Conservation (phyloP, 192 early-diverging fungal species). For the Oehlia diaphana region DNA sequence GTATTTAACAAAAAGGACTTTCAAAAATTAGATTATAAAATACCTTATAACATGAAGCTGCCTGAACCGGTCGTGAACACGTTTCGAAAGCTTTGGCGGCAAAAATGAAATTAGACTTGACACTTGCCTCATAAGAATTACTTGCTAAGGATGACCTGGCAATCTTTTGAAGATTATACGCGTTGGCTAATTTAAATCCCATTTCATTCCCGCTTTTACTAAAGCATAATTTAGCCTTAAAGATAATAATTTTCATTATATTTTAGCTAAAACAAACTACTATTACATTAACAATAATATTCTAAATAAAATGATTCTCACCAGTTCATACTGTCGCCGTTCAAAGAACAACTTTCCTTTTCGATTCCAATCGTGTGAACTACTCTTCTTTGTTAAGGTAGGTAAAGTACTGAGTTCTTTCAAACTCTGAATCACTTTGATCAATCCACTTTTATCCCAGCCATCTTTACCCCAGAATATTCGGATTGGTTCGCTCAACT, state of each 20-base stretch:
- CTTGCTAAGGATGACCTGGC: constrained; percentile 4
- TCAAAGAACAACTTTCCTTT: constrained; percentile 15
- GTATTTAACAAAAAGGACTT: not conserved
- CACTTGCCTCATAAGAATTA: not conserved
- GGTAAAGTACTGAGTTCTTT: not conserved
- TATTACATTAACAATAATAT: not conserved
- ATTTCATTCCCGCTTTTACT: not conserved
- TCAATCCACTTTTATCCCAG: not conserved
- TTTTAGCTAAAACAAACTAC: not conserved
- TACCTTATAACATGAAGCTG: constrained; percentile 24
- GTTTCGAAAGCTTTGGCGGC: constrained; percentile 1
- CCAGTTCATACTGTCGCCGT: constrained; percentile 11
- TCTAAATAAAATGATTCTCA: not conserved
- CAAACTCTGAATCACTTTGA: not conserved
- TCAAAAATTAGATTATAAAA: not conserved
- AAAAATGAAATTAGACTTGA: not conserved
- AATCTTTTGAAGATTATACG: constrained; percentile 17
- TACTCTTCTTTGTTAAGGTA: not conserved
- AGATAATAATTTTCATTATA: not conserved
- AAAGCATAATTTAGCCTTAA: constrained; percentile 22
- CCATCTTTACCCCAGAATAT: constrained; percentile 3
- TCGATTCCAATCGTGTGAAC: not conserved
- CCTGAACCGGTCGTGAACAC: not conserved
- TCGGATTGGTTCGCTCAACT: constrained; percentile 4
- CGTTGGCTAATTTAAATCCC: not conserved